These are phyloP conservation scores for Trichoderma oligosporum DNA, from an alignment of 2,329 filamentous ascomycete species.

Conservation along the genomic window DNA sequence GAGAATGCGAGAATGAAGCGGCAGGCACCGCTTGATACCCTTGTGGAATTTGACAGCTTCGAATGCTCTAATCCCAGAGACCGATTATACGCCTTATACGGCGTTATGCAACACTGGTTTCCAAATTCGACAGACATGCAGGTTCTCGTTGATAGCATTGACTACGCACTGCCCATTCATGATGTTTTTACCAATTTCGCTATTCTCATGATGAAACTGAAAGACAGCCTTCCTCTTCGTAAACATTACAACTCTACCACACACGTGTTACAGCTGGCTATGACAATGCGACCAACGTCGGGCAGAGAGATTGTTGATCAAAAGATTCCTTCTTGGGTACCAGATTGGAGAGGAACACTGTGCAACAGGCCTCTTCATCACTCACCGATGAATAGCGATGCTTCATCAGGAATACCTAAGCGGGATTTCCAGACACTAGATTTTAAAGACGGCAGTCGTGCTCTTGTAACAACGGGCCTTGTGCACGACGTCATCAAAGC, in stretches of 20 bases:
- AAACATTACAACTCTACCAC: neutral
- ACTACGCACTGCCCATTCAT: neutral
- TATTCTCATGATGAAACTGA: neutral
- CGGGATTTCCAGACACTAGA: neutral
- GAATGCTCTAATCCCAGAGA: neutral
- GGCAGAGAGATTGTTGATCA: too few relatives aligned
- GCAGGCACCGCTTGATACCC: conserved; percentile 1
- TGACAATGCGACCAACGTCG: neutral
- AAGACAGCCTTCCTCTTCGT: neutral
- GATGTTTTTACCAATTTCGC: conserved; percentile 1
- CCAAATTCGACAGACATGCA: neutral
- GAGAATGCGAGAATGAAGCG: neutral
- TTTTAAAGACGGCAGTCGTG: neutral
- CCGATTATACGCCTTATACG: conserved; percentile 3
- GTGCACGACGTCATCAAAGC: neutral
- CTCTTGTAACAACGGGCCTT: neutral
- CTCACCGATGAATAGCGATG: neutral
- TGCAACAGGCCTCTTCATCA: neutral
- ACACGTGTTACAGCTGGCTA: conserved; percentile 2
- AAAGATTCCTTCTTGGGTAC: neutral
- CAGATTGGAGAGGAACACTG: neutral
- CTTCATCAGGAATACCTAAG: neutral
- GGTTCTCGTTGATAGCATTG: neutral
- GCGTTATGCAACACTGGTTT: conserved; percentile 3
- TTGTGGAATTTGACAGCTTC: conserved; percentile 2